phyloP scores from a whole-genome alignment of 2,329 filamentous ascomycete genomes.

The Magnaporthales sp. region DNA sequence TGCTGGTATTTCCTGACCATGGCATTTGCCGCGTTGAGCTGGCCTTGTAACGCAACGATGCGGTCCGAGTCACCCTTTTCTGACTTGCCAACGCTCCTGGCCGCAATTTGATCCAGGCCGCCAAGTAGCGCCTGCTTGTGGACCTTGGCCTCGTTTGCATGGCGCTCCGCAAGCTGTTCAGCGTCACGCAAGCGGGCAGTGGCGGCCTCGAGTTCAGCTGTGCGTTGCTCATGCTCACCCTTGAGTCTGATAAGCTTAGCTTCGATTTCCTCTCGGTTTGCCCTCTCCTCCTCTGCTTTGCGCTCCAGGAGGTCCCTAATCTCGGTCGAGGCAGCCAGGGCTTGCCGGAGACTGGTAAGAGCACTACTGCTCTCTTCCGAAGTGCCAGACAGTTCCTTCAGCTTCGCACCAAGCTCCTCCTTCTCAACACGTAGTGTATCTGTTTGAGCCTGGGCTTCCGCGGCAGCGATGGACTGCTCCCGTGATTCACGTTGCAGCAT shows the following conservation, averaged over 20 bases:
- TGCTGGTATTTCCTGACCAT: conserved; percentile 83
- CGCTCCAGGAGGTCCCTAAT: conserved; percentile 70
- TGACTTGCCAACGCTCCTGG: conserved; percentile 39
- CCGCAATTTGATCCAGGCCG: conserved; percentile 67
- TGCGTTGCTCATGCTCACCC: conserved; percentile 73
- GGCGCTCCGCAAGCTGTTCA: conserved; percentile 79
- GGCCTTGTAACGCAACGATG: conserved; percentile 64
- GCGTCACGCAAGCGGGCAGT: conserved; percentile 72
- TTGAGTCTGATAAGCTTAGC: conserved; percentile 67
- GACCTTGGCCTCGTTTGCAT: conserved; percentile 77
- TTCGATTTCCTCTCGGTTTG: conserved; percentile 67
- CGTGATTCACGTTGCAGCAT: conserved; percentile 67
- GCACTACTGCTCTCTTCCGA: conserved; percentile 62
- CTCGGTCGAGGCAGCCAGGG: conserved; percentile 69
- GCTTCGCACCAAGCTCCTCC: conserved; percentile 61
- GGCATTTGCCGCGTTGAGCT: conserved; percentile 67
- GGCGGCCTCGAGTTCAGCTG: conserved; percentile 65
- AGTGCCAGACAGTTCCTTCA: conserved; percentile 57
- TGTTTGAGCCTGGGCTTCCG: conserved; percentile 67
- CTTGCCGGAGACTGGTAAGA: conserved; percentile 66
- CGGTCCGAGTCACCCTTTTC: conserved; percentile 52
- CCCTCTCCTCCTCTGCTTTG: conserved; percentile 75
- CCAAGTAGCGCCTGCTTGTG: conserved; percentile 76
- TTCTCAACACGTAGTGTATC: conserved; percentile 82
- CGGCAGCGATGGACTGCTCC: conserved; percentile 69